These are phyloP conservation scores for Hyaloscypha finlandica DNA, from an alignment of 495 filamentous ascomycete genomes.

Conservation along the genomic window DNA sequence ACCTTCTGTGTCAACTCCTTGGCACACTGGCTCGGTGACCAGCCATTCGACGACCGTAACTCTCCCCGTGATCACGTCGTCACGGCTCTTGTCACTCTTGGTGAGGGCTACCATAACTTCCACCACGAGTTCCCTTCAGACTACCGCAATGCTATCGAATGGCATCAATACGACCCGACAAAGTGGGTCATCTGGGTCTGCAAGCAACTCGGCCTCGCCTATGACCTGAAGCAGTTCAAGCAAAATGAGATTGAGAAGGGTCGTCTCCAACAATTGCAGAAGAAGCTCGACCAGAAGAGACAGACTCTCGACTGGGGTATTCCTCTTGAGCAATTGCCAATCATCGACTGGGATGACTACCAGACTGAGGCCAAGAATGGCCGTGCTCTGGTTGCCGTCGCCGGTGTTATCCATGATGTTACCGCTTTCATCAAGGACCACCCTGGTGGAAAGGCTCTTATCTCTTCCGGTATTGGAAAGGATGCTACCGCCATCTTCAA, in stretches of 20 bases:
- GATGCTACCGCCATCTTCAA: slow-evolving; percentile 99
- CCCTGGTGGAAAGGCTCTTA: slow-evolving; percentile 95
- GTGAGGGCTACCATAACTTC: slow-evolving; percentile 99
- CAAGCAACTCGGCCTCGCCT: slow-evolving; percentile 94
- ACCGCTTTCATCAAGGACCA: slow-evolving; percentile 95
- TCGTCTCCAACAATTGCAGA: slow-evolving; percentile 93
- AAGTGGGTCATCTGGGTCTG: slow-evolving; percentile 96
- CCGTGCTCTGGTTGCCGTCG: slow-evolving; percentile 82
- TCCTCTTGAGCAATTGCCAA: slow-evolving; percentile 90
- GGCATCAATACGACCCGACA: slow-evolving; percentile 98
- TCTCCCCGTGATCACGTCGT: slow-evolving; percentile 95
- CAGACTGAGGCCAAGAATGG: slow-evolving; percentile 86
- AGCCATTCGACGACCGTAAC: slow-evolving; percentile 99
- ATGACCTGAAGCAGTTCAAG: slow-evolving; percentile 96
- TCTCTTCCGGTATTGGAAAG: slow-evolving; percentile 90
- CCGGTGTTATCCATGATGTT: slow-evolving; percentile 95
- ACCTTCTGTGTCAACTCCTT: slow-evolving; percentile 99
- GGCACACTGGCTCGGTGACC: slow-evolving; percentile 98
- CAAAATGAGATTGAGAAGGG: slow-evolving; percentile 99
- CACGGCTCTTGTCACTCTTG: slow-evolving; percentile 92
- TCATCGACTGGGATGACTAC: slow-evolving; percentile 96
- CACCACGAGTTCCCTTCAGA: slow-evolving; percentile 99
- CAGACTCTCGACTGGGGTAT: slow-evolving; percentile 91
- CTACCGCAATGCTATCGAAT: slow-evolving; percentile 97
- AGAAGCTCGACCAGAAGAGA: slow-evolving; percentile 98